phyloP scores from a whole-genome alignment of 441 rosid genomes.

The Geranium incanum region DNA sequence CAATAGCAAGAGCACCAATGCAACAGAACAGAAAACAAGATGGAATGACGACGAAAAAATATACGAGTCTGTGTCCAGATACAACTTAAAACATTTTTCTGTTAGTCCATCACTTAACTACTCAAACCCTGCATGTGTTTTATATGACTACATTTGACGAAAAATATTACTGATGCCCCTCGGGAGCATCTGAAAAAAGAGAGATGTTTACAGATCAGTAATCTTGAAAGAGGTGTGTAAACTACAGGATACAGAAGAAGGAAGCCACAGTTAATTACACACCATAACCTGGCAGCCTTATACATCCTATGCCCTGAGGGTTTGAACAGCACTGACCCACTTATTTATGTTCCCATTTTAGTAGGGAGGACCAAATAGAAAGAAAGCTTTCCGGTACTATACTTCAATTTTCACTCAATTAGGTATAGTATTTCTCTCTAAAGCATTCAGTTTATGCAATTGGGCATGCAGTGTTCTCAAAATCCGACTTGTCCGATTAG shows the following conservation, averaged over 20 bases:
- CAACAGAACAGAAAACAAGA: conserved; percentile 15
- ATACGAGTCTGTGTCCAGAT: neutral
- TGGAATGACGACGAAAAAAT: neutral
- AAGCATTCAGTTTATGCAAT: too few species aligned
- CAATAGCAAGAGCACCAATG: neutral
- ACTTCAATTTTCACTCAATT: neutral
- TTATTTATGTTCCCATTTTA: neutral
- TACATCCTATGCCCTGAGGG: neutral
- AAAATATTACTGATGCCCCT: neutral
- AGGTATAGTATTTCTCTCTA: neutral
- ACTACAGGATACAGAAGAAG: neutral
- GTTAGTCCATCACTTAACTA: neutral
- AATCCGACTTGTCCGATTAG: too few species aligned
- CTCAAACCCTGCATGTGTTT: neutral
- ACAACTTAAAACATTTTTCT: neutral
- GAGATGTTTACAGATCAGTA: neutral
- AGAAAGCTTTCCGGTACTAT: neutral
- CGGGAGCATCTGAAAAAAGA: neutral
- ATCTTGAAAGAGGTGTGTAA: neutral
- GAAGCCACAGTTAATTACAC: neutral
- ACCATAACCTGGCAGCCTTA: neutral
- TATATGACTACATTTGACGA: neutral
- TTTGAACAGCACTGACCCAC: neutral
- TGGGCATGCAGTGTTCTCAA: too few species aligned
- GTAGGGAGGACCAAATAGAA: neutral